These are phyloP conservation scores for Fusarium albidum DNA, from an alignment of 2,329 filamentous ascomycete species.

Conservation along the genomic window DNA sequence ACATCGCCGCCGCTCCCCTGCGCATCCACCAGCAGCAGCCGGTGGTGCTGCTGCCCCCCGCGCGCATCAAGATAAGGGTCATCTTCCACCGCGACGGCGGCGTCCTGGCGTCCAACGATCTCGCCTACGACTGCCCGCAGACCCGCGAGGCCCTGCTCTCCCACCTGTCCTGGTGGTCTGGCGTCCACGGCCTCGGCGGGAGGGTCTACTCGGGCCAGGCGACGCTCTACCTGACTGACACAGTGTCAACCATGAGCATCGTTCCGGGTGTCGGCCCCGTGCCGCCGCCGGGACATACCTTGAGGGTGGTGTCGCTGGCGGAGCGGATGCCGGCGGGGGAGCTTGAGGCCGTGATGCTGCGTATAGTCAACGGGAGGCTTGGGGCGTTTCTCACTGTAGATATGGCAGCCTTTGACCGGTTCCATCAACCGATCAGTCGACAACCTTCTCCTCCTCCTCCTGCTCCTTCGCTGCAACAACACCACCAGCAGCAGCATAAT, in stretches of 20 bases:
- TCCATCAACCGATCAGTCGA: background rate
- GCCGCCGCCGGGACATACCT: slow-evolving; percentile 31
- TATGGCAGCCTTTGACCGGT: slow-evolving; percentile 11
- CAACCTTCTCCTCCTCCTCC: no score
- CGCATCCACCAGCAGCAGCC: background rate
- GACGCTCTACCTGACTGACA: slow-evolving; percentile 26
- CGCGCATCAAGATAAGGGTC: slow-evolving; percentile 24
- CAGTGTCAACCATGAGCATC: slow-evolving; percentile 15
- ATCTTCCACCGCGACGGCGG: slow-evolving; percentile 30
- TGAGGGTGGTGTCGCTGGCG: slow-evolving; percentile 43
- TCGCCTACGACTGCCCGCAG: slow-evolving; percentile 22
- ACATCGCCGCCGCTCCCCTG: background rate
- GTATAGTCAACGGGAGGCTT: slow-evolving; percentile 10
- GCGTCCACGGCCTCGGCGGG: slow-evolving; percentile 17
- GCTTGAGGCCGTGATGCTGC: slow-evolving; percentile 35
- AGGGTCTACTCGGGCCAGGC: slow-evolving; percentile 24
- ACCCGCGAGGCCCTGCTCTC: slow-evolving; percentile 23
- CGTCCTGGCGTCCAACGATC: slow-evolving; percentile 26
- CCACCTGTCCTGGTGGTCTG: slow-evolving; percentile 24
- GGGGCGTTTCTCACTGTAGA: slow-evolving; percentile 39
- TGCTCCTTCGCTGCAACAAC: no score
- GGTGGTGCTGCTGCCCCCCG: no score
- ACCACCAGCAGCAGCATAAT: no score
- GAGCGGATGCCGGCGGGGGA: slow-evolving; percentile 36
- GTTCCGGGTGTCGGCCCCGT: slow-evolving; percentile 16